Conservation (phyloP, 2,329 filamentous ascomycete species). For the Penicillium brasilianum region DNA sequence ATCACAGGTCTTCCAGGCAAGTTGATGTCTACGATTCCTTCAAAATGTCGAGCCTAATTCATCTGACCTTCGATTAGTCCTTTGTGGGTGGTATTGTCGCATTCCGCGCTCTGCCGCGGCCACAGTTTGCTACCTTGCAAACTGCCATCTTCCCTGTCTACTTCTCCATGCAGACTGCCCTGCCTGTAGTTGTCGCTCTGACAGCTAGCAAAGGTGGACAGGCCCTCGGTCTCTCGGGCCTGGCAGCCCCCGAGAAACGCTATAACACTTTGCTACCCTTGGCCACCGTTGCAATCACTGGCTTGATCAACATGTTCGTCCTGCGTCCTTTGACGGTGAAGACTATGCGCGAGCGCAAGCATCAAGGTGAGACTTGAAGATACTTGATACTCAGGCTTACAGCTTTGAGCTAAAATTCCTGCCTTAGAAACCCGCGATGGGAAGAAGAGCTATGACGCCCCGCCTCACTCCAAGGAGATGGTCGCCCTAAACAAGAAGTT, state of each 20-base stretch:
- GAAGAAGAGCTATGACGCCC: constrained; percentile 80
- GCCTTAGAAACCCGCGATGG: constrained; percentile 80
- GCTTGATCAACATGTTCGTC: constrained; percentile 70
- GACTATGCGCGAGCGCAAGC: constrained; percentile 74
- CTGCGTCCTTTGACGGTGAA: constrained; percentile 77
- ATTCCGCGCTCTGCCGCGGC: constrained; percentile 75
- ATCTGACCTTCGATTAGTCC: constrained; percentile 56
- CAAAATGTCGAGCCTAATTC: neutral
- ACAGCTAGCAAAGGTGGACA: constrained; percentile 72
- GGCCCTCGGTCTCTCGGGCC: constrained; percentile 38
- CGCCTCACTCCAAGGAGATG: constrained; percentile 87
- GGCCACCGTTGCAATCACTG: constrained; percentile 70
- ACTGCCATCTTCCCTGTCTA: constrained; percentile 78
- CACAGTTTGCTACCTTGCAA: constrained; percentile 82
- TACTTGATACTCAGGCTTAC: neutral
- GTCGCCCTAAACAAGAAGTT: constrained; percentile 77
- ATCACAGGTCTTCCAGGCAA: constrained; percentile 81
- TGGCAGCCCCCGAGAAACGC: constrained; percentile 61
- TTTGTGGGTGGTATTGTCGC: constrained; percentile 76
- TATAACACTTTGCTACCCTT: constrained; percentile 72
- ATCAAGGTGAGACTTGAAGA: constrained; percentile 69
- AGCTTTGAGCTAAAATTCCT: constrained; percentile 12
- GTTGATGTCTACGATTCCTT: constrained; percentile 13
- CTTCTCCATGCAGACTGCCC: constrained; percentile 79
- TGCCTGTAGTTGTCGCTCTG: constrained; percentile 74